Evolutionary conservation across 805 yeast genomes (phyloP), one percentile per base, ranked within the genome.

Genomic region (Crinitomyces ghanaensis): DNA sequence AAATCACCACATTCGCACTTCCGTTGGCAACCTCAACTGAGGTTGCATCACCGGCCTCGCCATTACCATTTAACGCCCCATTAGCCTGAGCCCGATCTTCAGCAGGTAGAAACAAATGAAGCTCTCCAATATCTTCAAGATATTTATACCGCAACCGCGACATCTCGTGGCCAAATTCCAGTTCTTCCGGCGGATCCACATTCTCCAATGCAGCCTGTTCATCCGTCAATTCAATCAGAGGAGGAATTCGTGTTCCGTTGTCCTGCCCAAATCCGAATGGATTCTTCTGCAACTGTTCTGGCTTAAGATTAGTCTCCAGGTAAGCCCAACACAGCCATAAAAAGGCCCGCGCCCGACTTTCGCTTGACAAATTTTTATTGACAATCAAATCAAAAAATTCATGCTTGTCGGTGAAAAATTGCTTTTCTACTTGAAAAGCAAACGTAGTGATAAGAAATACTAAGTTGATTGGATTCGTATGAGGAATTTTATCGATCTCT

Each of bases 301-400:
- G 59, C 1, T 66, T 52, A 41, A 81, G 62, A 38, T 70, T 66
- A 0, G 95, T 80, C 50, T 88, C 95, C 42, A 80, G 59, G 48
- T 78, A 82, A 2, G 82, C 69, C 60, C 83, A 86, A 27, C 83
- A 48, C 23, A 88, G 58, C 96, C 96, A 88, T 39, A 88, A 54
- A 42, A 88, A 75, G 24, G 91, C 65, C 34, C 66, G 59, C 2
- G 83, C 83, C 40, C 95, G 68, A 37, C 73, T 74, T 17, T 51
- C 53, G 3, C 94, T 81, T 35, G 74, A 68, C 26, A 73, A 66
- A 3, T 63, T 59, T 2, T 74, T 56, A 42, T 74, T 70, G 54
- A 82, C 66, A 54, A 88, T 75, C 26, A 86, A 67, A 46, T 81
- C 91, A 61, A 75, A 76, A 44, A 84, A 73, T 28, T 74, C 68